A percentile compares a stretch with the other conserved stretches of the same genome.
Evolutionary conservation across 106 monocot genomes (phyloP).

Genomic region (Narthecium ossifragum): DNA sequence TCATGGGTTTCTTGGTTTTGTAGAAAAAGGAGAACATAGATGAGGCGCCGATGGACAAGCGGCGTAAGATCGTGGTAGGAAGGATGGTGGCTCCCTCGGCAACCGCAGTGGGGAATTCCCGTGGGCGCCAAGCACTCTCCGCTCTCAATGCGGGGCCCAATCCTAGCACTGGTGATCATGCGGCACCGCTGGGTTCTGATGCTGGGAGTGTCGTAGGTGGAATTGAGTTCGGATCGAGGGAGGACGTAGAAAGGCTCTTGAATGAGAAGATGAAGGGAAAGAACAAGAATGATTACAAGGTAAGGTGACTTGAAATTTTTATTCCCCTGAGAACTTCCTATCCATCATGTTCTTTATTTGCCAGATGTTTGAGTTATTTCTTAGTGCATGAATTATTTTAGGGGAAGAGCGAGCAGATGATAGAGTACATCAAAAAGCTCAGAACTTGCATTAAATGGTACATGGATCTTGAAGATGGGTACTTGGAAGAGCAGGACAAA

Average conservation of each 20-base stretch:
- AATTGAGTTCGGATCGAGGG: slow-evolving; percentile 51
- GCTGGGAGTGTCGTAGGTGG: slow-evolving; percentile 12
- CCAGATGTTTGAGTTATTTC: background rate
- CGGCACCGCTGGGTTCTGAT: slow-evolving; percentile 11
- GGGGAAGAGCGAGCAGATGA: slow-evolving; percentile 67
- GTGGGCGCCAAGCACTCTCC: slow-evolving; percentile 31
- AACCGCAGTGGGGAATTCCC: too few relatives aligned
- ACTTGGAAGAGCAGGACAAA: slow-evolving; percentile 41
- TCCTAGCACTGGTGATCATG: background rate
- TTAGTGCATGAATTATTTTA: slow-evolving; percentile 10
- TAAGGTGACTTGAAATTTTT: background rate
- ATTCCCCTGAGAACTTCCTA: background rate
- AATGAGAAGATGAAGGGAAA: slow-evolving; percentile 64
- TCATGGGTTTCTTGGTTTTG: background rate
- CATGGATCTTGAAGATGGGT: slow-evolving; percentile 51
- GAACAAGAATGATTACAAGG: slow-evolving; percentile 35
- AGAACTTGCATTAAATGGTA: slow-evolving; percentile 69
- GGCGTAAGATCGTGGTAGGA: slow-evolving; percentile 32
- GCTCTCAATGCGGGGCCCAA: slow-evolving; percentile 20
- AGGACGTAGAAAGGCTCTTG: slow-evolving; percentile 59
- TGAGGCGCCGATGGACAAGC: slow-evolving; percentile 45
- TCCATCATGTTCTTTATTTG: background rate
- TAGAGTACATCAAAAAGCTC: slow-evolving; percentile 76
- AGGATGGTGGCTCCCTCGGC: slow-evolving; percentile 27
- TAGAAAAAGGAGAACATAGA: slow-evolving; percentile 61